phyloP scores from a whole-genome alignment of 345 rosid genomes.

The Populus deltoides region DNA sequence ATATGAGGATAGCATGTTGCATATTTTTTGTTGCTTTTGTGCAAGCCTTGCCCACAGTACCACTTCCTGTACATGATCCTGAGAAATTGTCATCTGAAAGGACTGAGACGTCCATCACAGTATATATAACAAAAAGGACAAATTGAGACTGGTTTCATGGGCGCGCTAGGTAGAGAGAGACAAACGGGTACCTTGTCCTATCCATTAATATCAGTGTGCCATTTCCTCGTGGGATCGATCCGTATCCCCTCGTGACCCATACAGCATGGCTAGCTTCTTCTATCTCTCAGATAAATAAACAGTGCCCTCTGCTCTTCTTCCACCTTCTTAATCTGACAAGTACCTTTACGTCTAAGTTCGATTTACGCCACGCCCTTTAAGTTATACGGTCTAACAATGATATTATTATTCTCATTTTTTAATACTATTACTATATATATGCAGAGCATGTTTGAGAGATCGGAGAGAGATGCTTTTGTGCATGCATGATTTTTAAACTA shows the following conservation, averaged over 20 bases:
- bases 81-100: constrained; percentile 18
- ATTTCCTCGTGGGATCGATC: constrained; percentile 42
- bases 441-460: not conserved
- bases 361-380: no score
- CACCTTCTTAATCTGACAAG: not conserved
- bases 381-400: not conserved
- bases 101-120: constrained; percentile 29
- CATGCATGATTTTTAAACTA: constrained; percentile 1
- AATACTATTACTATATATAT: not conserved
- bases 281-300: not conserved
- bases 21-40: not conserved
- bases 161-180: constrained; percentile 16
- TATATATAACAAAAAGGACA: constrained; percentile 21
- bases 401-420: no score
- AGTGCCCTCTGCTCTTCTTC: not conserved
- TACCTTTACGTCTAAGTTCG: not conserved
- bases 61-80: not conserved
- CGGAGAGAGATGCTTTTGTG: constrained; percentile 13
- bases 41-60: not conserved
- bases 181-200: constrained; percentile 35
- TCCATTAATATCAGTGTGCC: constrained; percentile 35
- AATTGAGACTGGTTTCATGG: not conserved
- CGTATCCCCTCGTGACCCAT: constrained; percentile 37
- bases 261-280: not conserved
- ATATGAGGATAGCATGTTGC: not conserved